Evolutionary conservation across 805 yeast species (phyloP), one percentile per base, ranked within the genome.

Genomic region (Wickerhamiella musiphila): DNA sequence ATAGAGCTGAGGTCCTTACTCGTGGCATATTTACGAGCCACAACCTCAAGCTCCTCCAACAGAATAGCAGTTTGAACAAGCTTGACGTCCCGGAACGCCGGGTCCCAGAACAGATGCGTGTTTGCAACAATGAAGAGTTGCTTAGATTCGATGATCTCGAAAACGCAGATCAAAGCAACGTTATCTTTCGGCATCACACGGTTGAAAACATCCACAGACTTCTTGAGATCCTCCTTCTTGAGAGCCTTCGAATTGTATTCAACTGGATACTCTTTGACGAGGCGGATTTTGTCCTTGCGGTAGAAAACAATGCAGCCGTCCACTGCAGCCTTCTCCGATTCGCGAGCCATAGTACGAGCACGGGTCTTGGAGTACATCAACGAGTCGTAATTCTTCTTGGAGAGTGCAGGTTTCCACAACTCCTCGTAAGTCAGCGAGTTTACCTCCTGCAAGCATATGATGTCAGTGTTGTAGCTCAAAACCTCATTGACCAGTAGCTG

Each of bases 61-160:
- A 90, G 60, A 18, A 90, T 76, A 26, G 94, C 95, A 35, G 79
- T 90, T 60, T 90, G 98, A 58, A 90, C 76, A 2, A 95, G 72
- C 54, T 90, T 90, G 35, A 90, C 99, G 57, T 90, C 99, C 51
- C 81, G 81, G 50, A 74, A 79, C 31, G 78, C 81, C 4, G 98
- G 98, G 60, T 90, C 95, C 96, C 98, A 90, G 54, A 86, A 95
- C 53, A 90, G 68, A 63, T 90, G 99, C 0, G 96, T 86, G 47
- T 83, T 86, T 3, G 78, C 83, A 23, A 82, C 62, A 43, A 79
- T 63, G 23, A 86, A 56, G 40, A 67, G 66, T 50, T 75, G 78
- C 12, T 84, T 82, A 5, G 84, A 69, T 34, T 65, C 66, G 21
- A 62, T 53, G 47, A 78, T 90, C 49, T 79, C 82, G 42, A 90